Conservation (phyloP, 2,329 filamentous ascomycete species). For the Fusarium staphyleae region DNA sequence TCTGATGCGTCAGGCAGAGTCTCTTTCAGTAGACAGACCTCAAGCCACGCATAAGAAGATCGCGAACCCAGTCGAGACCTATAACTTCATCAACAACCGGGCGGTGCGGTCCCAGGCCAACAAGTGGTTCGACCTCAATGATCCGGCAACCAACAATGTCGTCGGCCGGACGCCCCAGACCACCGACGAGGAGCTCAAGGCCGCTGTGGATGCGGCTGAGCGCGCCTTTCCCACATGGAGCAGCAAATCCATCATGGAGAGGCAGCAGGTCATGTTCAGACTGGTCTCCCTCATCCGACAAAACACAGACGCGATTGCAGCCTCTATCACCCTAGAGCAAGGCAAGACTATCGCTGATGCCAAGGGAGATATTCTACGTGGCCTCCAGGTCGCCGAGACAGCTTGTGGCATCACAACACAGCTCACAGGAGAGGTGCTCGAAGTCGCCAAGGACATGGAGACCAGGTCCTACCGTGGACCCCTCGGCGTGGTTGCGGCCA, state of each 20-base stretch:
- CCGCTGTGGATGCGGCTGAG: constrained; percentile 74
- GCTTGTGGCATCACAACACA: constrained; percentile 68
- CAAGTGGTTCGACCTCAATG: constrained; percentile 75
- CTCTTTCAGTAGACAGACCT: too few species aligned
- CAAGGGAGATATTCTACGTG: constrained; percentile 74
- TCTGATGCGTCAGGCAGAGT: too few species aligned
- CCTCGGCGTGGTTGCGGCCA: constrained; percentile 74
- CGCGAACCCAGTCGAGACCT: too few species aligned
- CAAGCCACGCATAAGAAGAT: too few species aligned
- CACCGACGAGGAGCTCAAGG: constrained; percentile 63
- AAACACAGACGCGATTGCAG: constrained; percentile 79
- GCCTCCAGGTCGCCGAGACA: constrained; percentile 76
- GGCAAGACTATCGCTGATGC: constrained; percentile 71
- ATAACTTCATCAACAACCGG: constrained; percentile 77
- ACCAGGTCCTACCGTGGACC: constrained; percentile 76
- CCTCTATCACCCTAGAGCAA: constrained; percentile 23
- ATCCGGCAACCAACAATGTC: constrained; percentile 80
- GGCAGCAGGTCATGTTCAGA: constrained; percentile 86
- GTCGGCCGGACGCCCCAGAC: constrained; percentile 77
- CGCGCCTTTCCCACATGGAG: constrained; percentile 77
- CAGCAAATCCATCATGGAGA: constrained; percentile 70
- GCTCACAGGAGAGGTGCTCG: constrained; percentile 76
- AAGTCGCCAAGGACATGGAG: constrained; percentile 81
- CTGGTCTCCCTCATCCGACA: constrained; percentile 78
- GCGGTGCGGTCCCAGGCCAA: constrained; percentile 68